These are phyloP conservation scores for Tetrapyrgos nigripes DNA, from an alignment of 1,284 basidiomycete genomes.

Conservation along the genomic window DNA sequence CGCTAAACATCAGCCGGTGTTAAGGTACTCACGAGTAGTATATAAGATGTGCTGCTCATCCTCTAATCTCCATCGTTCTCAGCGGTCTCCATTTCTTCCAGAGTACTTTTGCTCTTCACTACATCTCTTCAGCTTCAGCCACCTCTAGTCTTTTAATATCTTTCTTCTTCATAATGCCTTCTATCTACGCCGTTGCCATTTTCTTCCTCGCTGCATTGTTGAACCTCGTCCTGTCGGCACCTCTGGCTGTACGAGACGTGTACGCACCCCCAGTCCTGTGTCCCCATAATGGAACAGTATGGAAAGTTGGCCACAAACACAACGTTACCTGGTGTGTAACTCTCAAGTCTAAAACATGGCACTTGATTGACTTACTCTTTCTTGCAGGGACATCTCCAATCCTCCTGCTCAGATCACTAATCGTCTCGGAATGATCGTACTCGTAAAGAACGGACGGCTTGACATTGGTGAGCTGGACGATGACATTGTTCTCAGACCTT, in stretches of 20 bases:
- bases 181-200: constrained; percentile 1
- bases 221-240: constrained; percentile 31
- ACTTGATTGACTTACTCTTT: constrained; percentile 9
- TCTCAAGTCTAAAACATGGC: constrained; percentile 3
- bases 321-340: constrained; percentile 48
- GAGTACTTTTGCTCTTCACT: too few relatives aligned
- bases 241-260: constrained; percentile 42
- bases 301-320: constrained; percentile 44
- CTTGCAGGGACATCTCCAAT: constrained; percentile 47
- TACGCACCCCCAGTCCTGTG: constrained; percentile 50
- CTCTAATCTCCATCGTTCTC: not conserved
- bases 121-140: too few relatives aligned
- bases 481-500: not conserved
- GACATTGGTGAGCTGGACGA: constrained; percentile 23
- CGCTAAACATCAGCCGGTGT: constrained; percentile 1
- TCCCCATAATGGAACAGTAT: constrained; percentile 46
- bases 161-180: constrained; percentile 9
- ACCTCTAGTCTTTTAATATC: not conserved
- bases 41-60: not conserved
- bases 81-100: constrained; percentile 1
- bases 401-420: constrained; percentile 52
- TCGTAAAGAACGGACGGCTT: constrained; percentile 40
- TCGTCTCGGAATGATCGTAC: constrained; percentile 43
- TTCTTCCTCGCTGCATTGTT: constrained; percentile 28
- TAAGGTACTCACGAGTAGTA: not conserved